Base-by-base conservation (phyloP, 1,284 basidiomycete species). In the Melampsora abietis-canadensis region DNA sequence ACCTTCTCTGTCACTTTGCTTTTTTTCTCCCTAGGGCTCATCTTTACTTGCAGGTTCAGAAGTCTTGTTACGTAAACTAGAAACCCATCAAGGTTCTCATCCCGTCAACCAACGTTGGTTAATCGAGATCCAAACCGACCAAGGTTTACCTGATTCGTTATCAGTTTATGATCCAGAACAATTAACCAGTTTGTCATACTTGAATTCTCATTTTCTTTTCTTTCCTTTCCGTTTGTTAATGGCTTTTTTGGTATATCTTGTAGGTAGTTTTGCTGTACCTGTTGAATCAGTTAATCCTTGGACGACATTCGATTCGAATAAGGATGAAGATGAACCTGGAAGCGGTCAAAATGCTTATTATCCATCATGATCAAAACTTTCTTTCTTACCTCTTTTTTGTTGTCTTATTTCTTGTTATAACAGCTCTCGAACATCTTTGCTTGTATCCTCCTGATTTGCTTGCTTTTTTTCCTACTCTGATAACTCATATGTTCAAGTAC, bases 1-100 rank as follows among this genome's bases (percentile, higher is more conserved):
- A 34, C 14, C 12, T 51, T 12, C 12, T 51, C 48, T 51, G 3
- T 51, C 21, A 24, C 14, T 54, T 54, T 21, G 7, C 3, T 27
- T 65, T 4, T 65, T 40, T 17, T n/a, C 7, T 27, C n/a, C 10
- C 17, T 7, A 73, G 69, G 69, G 62, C 2, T 60, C 47, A 10
- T 65, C 69, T 1, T 54, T 19, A 19, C 48, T 51, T 24, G 62
- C 69, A 8, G 69, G 69, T 12, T 60, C 69, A 21, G 61, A 73
- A 57, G 69, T 73, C 7, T 51, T 73, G 30, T 47, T 73, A 19
- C 62, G 63, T 34, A 64, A 73, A 59, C 37, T 73, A 21, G 61
- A 65, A 37, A 73, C 69, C 10, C n/a, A 51, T 31, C 31, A 73
- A 14, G 69, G 69, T 15, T 30, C 14, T 4, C 69, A 73, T 46